A percentile compares a stretch with the other conserved stretches of the same genome.
Evolutionary conservation across 305 asterid genomes (phyloP).

Genomic region (Solanum hybrid): DNA sequence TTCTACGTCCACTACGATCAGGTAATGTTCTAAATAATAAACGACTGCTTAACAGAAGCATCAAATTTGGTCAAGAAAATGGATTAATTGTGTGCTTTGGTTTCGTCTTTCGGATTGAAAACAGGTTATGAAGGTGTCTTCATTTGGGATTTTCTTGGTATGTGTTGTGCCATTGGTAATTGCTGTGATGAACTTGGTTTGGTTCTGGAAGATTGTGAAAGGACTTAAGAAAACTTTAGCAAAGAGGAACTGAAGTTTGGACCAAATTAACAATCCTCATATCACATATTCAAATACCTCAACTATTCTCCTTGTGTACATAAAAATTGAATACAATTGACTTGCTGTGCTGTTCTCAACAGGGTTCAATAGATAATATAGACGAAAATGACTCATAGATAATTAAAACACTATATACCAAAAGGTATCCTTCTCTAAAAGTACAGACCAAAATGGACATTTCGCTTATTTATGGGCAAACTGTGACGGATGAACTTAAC

Average conservation of each 20-base stretch:
- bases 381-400: not conserved
- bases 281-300: not conserved
- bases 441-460: not conserved
- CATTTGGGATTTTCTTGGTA: conserved; percentile 33
- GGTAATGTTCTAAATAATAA: conserved; percentile 26
- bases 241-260: conserved; percentile 35
- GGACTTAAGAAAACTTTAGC: conserved; percentile 57
- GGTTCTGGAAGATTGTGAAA: conserved; percentile 73
- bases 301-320: not conserved
- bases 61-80: not conserved
- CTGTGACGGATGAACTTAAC: not conserved
- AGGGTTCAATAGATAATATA: not conserved
- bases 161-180: conserved; percentile 34
- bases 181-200: conserved; percentile 54
- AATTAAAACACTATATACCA: too few species aligned
- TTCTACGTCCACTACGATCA: conserved; percentile 34
- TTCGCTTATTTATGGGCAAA: not conserved
- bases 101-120: not conserved
- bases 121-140: conserved; percentile 57
- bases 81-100: not conserved
- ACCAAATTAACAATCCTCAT: not conserved
- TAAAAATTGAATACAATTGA: not conserved
- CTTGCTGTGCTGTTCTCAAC: not conserved
- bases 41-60: not conserved
- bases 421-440: not conserved